These are phyloP conservation scores for Arthrinium puccinioides DNA, from an alignment of 2,329 filamentous ascomycete species.

Conservation along the genomic window DNA sequence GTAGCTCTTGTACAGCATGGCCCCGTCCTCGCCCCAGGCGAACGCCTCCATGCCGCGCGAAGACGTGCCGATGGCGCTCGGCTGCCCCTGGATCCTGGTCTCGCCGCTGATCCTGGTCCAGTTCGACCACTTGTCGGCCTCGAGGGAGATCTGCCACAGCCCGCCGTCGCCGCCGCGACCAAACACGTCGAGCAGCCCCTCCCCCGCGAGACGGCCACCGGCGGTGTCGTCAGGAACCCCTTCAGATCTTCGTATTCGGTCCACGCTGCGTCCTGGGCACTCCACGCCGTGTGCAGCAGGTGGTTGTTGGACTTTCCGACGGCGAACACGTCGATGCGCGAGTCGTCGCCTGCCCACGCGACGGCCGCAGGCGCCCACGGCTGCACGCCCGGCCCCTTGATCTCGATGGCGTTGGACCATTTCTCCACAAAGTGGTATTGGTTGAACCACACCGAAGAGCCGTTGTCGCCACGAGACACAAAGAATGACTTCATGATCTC, in stretches of 20 bases:
- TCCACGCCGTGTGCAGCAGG: neutral
- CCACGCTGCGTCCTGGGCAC: neutral
- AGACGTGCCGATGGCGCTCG: constrained; percentile 1
- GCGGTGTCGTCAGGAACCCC: constrained; percentile 5
- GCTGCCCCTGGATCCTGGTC: constrained; percentile 1
- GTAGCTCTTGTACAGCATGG: constrained; percentile 1
- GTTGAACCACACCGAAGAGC: neutral
- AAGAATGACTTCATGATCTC: neutral
- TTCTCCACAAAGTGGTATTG: neutral
- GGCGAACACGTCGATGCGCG: constrained; percentile 1
- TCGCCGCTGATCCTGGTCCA: neutral
- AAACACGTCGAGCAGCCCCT: constrained; percentile 1
- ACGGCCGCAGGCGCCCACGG: constrained; percentile 1
- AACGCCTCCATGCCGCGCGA: constrained; percentile 2
- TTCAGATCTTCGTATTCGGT: constrained; percentile 1
- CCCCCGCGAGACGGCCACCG: neutral
- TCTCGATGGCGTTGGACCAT: neutral
- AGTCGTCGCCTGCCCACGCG: constrained; percentile 1
- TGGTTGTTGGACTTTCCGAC: constrained; percentile 1
- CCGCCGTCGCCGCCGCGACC: constrained; percentile 1
- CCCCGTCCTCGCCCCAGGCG: constrained; percentile 1
- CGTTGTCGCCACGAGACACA: neutral
- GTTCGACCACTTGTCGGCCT: neutral
- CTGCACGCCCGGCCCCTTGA: neutral
- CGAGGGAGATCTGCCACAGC: neutral